A percentile compares a stretch with the other conserved stretches of the same genome.
These are phyloP conservation scores for Rhizodiscina lignyota DNA, from an alignment of 495 filamentous ascomycete genomes.

Conservation along the genomic window DNA sequence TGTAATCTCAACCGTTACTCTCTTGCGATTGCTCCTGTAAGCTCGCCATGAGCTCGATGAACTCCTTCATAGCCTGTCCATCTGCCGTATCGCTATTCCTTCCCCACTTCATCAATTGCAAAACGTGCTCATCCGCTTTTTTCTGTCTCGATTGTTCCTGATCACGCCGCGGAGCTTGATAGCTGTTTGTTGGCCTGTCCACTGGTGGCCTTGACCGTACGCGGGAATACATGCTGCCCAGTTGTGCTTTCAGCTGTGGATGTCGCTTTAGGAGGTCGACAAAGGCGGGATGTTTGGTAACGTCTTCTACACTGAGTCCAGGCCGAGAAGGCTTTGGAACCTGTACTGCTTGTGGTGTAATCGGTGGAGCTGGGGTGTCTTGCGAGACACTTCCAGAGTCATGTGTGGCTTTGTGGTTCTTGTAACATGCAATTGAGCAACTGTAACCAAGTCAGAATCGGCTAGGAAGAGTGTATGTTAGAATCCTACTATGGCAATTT, in stretches of 20 bases:
- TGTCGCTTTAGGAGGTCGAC: not conserved
- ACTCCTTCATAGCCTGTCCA: not conserved
- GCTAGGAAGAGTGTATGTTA: not conserved
- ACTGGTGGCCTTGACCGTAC: not conserved
- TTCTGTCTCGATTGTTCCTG: not conserved
- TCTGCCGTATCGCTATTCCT: not conserved
- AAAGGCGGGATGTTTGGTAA: not conserved
- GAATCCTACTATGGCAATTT: conserved; percentile 19
- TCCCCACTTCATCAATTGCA: not conserved
- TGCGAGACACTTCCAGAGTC: conserved; percentile 1
- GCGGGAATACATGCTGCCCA: not conserved
- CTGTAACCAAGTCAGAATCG: conserved; percentile 3
- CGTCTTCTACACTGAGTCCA: not conserved
- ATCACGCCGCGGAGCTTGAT: not conserved
- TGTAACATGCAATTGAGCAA: conserved; percentile 16
- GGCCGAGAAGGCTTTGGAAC: not conserved
- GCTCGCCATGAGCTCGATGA: not conserved
- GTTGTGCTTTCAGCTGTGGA: not conserved
- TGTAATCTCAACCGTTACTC: too few relatives aligned
- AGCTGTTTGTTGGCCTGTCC: not conserved
- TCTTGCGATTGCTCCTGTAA: too few relatives aligned
- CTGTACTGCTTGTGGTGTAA: not conserved
- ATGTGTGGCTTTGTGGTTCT: conserved; percentile 10
- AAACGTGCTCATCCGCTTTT: not conserved
- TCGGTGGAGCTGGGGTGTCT: conserved; percentile 1